Evolutionary conservation across 2,329 filamentous ascomycete genomes (phyloP), one percentile per base, ranked within the genome.

Genomic region (Hortaea sp.): DNA sequence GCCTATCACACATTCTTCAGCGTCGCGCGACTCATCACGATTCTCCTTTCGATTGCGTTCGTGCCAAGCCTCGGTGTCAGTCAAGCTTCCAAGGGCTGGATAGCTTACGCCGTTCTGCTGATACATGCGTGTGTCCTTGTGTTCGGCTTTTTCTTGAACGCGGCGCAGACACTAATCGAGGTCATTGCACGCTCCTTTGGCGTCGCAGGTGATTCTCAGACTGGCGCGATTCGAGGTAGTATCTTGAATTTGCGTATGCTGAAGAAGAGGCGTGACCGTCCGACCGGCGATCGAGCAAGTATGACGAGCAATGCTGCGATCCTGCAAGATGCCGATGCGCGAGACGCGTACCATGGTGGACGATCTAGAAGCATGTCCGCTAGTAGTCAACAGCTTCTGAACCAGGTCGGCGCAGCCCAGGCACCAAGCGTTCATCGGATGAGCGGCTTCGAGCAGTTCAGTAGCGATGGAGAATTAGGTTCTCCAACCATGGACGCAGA

Each of bases 61-160:
- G 80, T 89, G 9, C 88, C 90, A 1, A 84, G 84, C 1, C 74
- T 98, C 3, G 82, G 81, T 20, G 82, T 95, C 5, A 77, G 78
- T 0, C 84, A 94, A 59, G 79, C 84, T 0, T 72, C 85, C 1
- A 94, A 89, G 63, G 88, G 89, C 4, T 98, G 92, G 92, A 85
- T 97, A 54, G 92, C 89, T 34, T 98, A 98, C 63, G 80, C 83
- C 28, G 94, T 97, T 47, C 72, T 98, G 41, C 66, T 94, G 29
- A 77, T 95, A 32, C 92, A 98, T 61, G 89, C 79, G 3, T 76
- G 83, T 50, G 87, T 95, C 0, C 69, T 98, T 20, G 75, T 95
- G 3, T 86, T 97, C 57, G 90, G 88, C 1, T 98, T 97, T 69
- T 86, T 95, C 63, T 72, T 98, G 37, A 95, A 95, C 62, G 85